phyloP scores from a whole-genome alignment of 495 filamentous ascomycete species.

The Talaromyces ruber region DNA sequence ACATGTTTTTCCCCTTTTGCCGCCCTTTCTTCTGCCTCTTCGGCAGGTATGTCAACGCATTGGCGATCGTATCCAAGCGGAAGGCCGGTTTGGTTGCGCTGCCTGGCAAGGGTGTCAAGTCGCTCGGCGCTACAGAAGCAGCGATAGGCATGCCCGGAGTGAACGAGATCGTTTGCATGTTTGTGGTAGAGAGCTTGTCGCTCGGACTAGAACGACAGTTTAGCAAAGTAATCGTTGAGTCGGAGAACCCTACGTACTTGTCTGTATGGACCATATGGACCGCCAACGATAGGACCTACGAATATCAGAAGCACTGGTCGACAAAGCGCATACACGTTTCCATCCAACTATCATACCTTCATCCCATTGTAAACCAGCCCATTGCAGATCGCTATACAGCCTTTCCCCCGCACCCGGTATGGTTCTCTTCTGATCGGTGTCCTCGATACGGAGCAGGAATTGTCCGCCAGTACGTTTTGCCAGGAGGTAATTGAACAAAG shows the following conservation, averaged over 20 bases:
- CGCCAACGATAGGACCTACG: constrained; percentile 68
- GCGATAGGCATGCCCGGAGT: constrained; percentile 70
- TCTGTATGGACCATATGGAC: constrained; percentile 76
- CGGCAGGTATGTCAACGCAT: constrained; percentile 56
- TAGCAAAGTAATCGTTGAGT: neutral
- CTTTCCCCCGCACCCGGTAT: constrained; percentile 69
- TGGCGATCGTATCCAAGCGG: constrained; percentile 68
- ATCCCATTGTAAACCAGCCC: constrained; percentile 90
- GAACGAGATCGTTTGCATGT: constrained; percentile 62
- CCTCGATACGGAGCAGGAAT: constrained; percentile 86
- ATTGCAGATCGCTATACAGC: constrained; percentile 69
- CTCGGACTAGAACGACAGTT: constrained; percentile 53
- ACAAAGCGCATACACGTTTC: neutral
- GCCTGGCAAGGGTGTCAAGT: constrained; percentile 52
- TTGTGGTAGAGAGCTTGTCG: constrained; percentile 63
- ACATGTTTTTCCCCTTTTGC: constrained; percentile 63
- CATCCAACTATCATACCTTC: constrained; percentile 53
- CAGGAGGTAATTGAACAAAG: constrained; percentile 84
- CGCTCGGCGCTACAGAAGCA: constrained; percentile 83
- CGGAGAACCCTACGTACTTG: constrained; percentile 44
- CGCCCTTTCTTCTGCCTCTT: constrained; percentile 61
- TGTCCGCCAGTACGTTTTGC: constrained; percentile 86
- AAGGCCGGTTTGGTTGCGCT: constrained; percentile 49
- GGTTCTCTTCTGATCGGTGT: constrained; percentile 87
- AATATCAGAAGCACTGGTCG: neutral